A percentile compares a stretch with the other conserved stretches of the same genome.
These are phyloP conservation scores for Magnusiomyces ingens DNA, from an alignment of 1,139 yeast species.

Conservation along the genomic window DNA sequence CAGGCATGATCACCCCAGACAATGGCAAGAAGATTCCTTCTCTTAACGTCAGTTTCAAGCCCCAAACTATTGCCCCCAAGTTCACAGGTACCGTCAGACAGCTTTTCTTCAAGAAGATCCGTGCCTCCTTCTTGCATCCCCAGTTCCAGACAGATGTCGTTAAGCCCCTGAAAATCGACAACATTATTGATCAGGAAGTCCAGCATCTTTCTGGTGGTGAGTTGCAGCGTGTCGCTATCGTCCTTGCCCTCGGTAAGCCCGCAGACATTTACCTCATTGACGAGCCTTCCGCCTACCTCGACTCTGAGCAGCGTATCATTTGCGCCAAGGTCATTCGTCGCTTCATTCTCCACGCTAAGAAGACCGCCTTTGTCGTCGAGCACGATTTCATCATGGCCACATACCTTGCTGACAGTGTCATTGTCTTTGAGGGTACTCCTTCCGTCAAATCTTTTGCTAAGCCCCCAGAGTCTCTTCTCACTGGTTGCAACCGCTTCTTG, in stretches of 20 bases:
- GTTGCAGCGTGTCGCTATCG: constrained; percentile 97
- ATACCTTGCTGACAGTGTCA: constrained; percentile 94
- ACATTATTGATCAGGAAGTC: constrained; percentile 93
- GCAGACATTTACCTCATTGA: constrained; percentile 96
- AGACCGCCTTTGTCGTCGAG: constrained; percentile 97
- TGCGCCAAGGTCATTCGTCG: constrained; percentile 98
- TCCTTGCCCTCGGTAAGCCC: constrained; percentile 83
- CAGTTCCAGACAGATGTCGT: constrained; percentile 98
- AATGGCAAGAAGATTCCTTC: constrained; percentile 72
- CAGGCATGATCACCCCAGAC: constrained; percentile 88
- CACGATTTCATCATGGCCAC: constrained; percentile 99
- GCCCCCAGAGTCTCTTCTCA: constrained; percentile 82
- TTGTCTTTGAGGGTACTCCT: constrained; percentile 95
- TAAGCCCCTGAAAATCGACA: constrained; percentile 89
- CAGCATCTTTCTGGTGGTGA: constrained; percentile 99
- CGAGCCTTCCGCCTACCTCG: constrained; percentile 97
- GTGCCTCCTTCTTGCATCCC: constrained; percentile 89
- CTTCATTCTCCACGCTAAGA: constrained; percentile 90
- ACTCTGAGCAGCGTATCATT: constrained; percentile 98
- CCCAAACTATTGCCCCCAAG: constrained; percentile 97
- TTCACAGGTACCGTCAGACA: constrained; percentile 98
- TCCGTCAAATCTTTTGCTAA: constrained; percentile 77
- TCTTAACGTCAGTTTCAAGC: constrained; percentile 92
- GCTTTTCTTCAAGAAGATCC: constrained; percentile 89
- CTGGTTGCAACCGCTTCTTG: constrained; percentile 96